Conservation (phyloP, 2,329 filamentous ascomycete species). For the Knufia petricola region DNA sequence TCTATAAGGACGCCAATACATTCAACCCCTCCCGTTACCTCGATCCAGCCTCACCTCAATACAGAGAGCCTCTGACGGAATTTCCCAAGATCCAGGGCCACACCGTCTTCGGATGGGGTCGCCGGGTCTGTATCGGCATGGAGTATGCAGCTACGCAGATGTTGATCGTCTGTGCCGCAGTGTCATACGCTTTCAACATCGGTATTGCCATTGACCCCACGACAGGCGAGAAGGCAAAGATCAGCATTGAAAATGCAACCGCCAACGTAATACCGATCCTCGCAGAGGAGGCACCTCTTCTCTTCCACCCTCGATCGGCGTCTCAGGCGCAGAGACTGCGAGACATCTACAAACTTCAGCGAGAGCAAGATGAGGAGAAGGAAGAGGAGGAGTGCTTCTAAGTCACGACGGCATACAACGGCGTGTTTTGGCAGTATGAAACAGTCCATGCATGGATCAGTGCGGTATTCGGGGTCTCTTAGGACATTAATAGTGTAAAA, state of each 20-base stretch:
- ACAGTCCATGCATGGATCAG: no score
- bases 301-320: not conserved
- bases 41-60: slow-evolving; percentile 43
- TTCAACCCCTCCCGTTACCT: slow-evolving; percentile 37
- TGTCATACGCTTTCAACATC: slow-evolving; percentile 2
- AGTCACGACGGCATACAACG: no score
- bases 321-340: not conserved
- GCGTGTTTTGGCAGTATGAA: no score
- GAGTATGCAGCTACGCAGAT: slow-evolving; percentile 1
- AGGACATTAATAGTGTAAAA: no score
- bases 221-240: not conserved
- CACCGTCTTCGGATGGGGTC: slow-evolving; percentile 3
- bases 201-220: not conserved
- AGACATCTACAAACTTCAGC: not conserved
- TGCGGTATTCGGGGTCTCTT: no score
- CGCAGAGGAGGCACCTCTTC: not conserved
- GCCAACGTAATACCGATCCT: not conserved
- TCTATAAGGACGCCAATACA: slow-evolving; percentile 2
- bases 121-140: slow-evolving; percentile 1
- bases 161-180: slow-evolving; percentile 3
- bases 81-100: slow-evolving; percentile 7
- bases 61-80: slow-evolving; percentile 32
- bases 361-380: not conserved
- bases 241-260: not conserved
- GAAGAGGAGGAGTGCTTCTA: not conserved